Evolutionary conservation across 1,139 yeast species (phyloP).

Genomic region (Geotrichum candidum): DNA sequence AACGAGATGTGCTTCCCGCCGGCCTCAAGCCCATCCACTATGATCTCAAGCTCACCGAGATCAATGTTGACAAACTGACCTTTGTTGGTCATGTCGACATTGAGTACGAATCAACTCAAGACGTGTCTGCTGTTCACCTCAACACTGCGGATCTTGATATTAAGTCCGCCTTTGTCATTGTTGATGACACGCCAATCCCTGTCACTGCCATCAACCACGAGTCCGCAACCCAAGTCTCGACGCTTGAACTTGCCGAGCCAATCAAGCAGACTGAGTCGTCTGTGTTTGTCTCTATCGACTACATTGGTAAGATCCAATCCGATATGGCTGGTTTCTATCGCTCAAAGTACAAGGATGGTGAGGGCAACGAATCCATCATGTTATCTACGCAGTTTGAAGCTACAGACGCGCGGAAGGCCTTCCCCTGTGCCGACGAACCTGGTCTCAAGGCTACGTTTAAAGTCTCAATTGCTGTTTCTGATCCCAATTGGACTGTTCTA

Average conservation of each 20-base stretch:
- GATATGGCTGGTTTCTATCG: conserved; percentile 87
- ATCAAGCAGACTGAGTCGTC: conserved; percentile 27
- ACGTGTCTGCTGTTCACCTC: conserved; percentile 28
- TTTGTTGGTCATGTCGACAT: conserved; percentile 50
- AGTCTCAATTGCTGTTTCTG: conserved; percentile 55
- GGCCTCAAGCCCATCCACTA: conserved; percentile 48
- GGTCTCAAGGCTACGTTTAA: conserved; percentile 76
- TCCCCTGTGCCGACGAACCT: conserved; percentile 90
- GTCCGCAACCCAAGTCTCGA: conserved; percentile 34
- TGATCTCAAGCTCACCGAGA: conserved; percentile 37
- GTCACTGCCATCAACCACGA: conserved; percentile 24
- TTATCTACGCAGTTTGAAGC: conserved; percentile 88
- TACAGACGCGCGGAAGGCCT: conserved; percentile 84
- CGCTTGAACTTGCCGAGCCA: conserved; percentile 28
- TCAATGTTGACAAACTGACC: conserved; percentile 44
- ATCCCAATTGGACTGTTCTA: conserved; percentile 60
- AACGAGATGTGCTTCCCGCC: conserved; percentile 52
- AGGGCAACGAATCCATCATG: conserved; percentile 56
- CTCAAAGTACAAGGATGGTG: conserved; percentile 52
- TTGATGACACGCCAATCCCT: conserved; percentile 23
- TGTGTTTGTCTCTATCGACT: conserved; percentile 38
- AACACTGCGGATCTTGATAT: conserved; percentile 28
- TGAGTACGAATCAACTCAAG: conserved; percentile 42
- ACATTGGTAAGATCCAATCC: conserved; percentile 47
- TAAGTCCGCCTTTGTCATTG: conserved; percentile 21